phyloP scores from a whole-genome alignment of 305 asterid genomes.

The Fraxinus angustifolia region DNA sequence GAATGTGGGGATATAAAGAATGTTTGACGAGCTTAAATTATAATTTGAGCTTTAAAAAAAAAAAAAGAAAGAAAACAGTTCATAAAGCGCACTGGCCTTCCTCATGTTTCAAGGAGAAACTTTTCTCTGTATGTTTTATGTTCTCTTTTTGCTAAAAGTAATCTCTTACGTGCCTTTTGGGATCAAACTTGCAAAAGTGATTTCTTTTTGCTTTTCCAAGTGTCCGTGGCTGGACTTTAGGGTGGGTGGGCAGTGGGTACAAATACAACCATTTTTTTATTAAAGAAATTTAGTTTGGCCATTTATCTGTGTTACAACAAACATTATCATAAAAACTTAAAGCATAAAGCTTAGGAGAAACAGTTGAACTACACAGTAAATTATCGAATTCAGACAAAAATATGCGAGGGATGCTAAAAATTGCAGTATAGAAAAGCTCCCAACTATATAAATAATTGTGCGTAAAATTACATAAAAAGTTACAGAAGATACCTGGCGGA shows the following conservation, averaged over 20 bases:
- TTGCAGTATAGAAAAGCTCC: slow-evolving; percentile 2
- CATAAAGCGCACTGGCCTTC: background rate
- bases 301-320: background rate
- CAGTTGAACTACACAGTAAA: background rate
- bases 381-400: background rate
- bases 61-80: background rate
- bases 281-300: background rate
- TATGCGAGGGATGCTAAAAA: background rate
- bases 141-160: background rate
- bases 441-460: background rate
- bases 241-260: background rate
- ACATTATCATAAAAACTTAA: background rate
- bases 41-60: background rate
- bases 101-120: background rate
- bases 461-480: slow-evolving; percentile 18
- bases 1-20: background rate
- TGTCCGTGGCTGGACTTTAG: background rate
- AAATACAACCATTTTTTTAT: background rate
- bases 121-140: background rate
- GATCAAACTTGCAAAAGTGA: background rate
- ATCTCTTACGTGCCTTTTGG: background rate
- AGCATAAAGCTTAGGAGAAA: slow-evolving; percentile 13
- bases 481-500: slow-evolving; percentile 61
- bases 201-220: background rate
- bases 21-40: background rate